Evolutionary conservation across 164 flowering plant species (phyloP).

Genomic region (Stephania cephalantha): DNA sequence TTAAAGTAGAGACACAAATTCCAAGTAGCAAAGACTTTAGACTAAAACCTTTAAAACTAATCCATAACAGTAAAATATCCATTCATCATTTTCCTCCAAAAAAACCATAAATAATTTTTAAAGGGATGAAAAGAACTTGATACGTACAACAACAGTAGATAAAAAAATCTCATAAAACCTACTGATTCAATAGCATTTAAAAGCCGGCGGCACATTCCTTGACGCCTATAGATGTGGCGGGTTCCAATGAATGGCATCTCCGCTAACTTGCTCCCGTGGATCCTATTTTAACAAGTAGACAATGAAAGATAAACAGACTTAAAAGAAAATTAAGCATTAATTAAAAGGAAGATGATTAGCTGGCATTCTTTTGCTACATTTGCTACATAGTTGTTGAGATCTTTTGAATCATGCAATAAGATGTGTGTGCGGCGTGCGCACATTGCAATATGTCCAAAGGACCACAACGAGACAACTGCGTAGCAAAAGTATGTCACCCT

Average conservation of each 20-base stretch:
- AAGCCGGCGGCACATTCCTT: slow-evolving; percentile 97
- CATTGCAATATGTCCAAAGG: too few species aligned
- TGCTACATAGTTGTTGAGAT: too few species aligned
- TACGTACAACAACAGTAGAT: neutral
- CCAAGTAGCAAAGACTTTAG: neutral
- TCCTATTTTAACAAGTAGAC: slow-evolving; percentile 35
- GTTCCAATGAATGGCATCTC: slow-evolving; percentile 99
- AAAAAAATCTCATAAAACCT: slow-evolving; percentile 11
- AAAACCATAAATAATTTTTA: too few species aligned
- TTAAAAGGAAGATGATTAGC: too few species aligned
- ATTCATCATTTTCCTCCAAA: too few species aligned
- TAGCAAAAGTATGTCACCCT: too few species aligned
- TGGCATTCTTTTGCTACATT: too few species aligned
- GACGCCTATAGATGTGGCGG: slow-evolving; percentile 86
- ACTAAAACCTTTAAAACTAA: neutral
- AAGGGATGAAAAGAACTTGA: neutral
- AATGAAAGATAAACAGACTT: neutral
- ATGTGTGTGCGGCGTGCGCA: neutral
- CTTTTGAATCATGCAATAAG: neutral
- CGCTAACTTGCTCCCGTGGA: slow-evolving; percentile 82
- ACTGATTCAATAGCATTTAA: slow-evolving; percentile 74
- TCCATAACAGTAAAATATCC: neutral
- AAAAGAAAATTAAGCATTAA: neutral
- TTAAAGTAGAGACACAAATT: neutral
- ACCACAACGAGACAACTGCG: too few species aligned